These are phyloP conservation scores for Yamadazyma laniorum DNA, from an alignment of 805 yeast species.

Conservation along the genomic window DNA sequence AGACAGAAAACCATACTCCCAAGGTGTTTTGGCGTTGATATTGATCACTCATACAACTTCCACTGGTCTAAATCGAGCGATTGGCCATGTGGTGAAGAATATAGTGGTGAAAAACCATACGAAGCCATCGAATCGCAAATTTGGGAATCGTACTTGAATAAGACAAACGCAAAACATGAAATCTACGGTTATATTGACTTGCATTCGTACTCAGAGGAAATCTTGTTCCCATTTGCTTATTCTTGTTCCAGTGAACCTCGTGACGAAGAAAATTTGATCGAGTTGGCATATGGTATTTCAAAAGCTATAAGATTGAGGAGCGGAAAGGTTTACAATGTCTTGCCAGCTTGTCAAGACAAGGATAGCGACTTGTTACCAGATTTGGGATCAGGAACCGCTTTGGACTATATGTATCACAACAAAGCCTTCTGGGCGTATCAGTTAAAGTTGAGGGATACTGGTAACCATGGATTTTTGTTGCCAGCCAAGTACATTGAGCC, in stretches of 20 bases:
- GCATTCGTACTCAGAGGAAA: conserved; percentile 83
- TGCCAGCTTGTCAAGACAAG: conserved; percentile 77
- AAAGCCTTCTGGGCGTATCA: conserved; percentile 84
- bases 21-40: conserved; percentile 77
- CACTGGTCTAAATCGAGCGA: conserved; percentile 64
- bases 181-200: conserved; percentile 78
- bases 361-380: conserved; percentile 73
- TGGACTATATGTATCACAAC: conserved; percentile 82
- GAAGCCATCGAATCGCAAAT: conserved; percentile 45
- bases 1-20: conserved; percentile 67
- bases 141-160: conserved; percentile 41
- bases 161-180: conserved; percentile 51
- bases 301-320: conserved; percentile 65
- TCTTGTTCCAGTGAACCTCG: conserved; percentile 72
- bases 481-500: conserved; percentile 70
- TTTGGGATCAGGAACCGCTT: conserved; percentile 73
- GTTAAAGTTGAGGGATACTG: conserved; percentile 76
- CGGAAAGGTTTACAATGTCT: conserved; percentile 66
- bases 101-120: conserved; percentile 71
- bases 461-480: conserved; percentile 77
- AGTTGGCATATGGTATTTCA: conserved; percentile 76
- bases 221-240: conserved; percentile 79
- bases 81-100: conserved; percentile 80
- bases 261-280: conserved; percentile 77
- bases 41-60: conserved; percentile 78